These are phyloP conservation scores for Penicillium cataractarum DNA, from an alignment of 495 filamentous ascomycete genomes.

Conservation along the genomic window DNA sequence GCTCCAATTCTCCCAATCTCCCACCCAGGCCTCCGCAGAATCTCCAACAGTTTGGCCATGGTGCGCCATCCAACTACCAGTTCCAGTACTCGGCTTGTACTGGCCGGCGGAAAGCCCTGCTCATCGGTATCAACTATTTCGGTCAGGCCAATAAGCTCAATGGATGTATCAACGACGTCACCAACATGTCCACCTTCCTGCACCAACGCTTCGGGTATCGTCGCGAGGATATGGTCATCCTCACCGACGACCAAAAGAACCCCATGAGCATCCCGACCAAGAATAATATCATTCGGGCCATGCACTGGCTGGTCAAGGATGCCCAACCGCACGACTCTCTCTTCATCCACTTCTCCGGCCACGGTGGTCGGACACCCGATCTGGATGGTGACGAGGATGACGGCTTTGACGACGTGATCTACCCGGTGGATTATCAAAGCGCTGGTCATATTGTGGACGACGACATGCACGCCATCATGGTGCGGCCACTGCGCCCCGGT, in stretches of 20 bases:
- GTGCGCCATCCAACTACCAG: constrained; percentile 75
- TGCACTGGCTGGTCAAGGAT: constrained; percentile 98
- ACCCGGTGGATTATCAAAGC: constrained; percentile 88
- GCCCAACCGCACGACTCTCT: constrained; percentile 93
- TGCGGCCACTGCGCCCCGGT: constrained; percentile 77
- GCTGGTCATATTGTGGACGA: constrained; percentile 96
- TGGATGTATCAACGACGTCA: constrained; percentile 97
- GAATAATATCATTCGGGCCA: constrained; percentile 90
- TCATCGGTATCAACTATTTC: constrained; percentile 98
- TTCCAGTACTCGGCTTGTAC: constrained; percentile 94
- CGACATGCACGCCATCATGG: constrained; percentile 98
- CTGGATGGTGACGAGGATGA: constrained; percentile 95
- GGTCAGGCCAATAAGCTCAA: constrained; percentile 83
- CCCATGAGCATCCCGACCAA: constrained; percentile 95
- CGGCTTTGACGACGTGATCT: constrained; percentile 97
- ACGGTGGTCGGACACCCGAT: constrained; percentile 94
- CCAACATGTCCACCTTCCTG: constrained; percentile 93
- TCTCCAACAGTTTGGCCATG: constrained; percentile 66
- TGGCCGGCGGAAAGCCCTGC: constrained; percentile 83
- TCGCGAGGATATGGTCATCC: constrained; percentile 96
- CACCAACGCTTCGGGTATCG: constrained; percentile 85
- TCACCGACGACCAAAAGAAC: constrained; percentile 95
- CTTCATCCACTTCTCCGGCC: constrained; percentile 97
- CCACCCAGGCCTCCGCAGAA: constrained; percentile 45
- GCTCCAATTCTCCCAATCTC: constrained; percentile 26